A percentile compares a stretch with the other conserved stretches of the same genome.
These are phyloP conservation scores for Lactarius pseudohatsudake DNA, from an alignment of 768 basidiomycete genomes.

Conservation along the genomic window DNA sequence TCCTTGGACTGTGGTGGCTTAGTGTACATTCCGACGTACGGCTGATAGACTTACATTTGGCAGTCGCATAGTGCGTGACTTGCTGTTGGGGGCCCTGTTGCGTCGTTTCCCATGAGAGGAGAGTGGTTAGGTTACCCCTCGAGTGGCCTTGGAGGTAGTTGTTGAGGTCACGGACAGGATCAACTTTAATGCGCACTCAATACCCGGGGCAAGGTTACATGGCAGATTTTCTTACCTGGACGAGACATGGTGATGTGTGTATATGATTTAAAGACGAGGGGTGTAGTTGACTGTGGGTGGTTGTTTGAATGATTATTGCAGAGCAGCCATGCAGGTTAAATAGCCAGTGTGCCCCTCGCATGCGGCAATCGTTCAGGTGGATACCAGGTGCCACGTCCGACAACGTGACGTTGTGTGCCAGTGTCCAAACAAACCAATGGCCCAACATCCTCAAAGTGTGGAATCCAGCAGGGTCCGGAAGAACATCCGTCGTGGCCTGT, in stretches of 20 bases:
- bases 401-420: neutral
- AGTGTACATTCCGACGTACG: neutral
- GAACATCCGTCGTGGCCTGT: neutral
- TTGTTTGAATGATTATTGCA: neutral
- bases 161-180: conserved; percentile 16
- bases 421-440: neutral
- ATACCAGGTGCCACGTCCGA: conserved; percentile 11
- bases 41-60: conserved; percentile 9
- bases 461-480: neutral
- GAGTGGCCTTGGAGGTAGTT: conserved; percentile 11
- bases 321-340: conserved; percentile 1
- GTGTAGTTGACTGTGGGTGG: neutral
- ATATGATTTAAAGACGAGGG: neutral
- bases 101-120: neutral
- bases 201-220: neutral
- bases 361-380: neutral
- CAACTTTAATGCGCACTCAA: neutral
- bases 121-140: conserved; percentile 1
- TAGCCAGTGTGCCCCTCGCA: neutral
- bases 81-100: neutral
- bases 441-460: neutral
- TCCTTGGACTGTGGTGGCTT: conserved; percentile 2
- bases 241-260: conserved; percentile 1
- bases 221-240: neutral
- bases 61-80: neutral